Base-by-base conservation (phyloP, 495 filamentous ascomycete species). In the Penicillium psychrofluorescens region DNA sequence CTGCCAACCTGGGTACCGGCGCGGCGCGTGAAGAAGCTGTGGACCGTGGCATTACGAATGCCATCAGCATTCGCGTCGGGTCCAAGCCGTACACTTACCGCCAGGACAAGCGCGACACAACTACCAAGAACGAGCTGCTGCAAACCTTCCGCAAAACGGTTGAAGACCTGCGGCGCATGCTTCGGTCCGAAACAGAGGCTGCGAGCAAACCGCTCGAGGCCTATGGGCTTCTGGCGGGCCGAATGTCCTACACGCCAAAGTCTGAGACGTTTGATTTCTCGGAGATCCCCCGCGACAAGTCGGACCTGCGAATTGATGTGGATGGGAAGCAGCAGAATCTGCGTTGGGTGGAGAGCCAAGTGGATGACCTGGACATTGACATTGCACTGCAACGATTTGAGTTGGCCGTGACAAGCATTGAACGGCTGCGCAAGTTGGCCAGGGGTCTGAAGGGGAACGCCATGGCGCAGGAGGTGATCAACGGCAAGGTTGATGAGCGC, bases 251-350 rank as follows among this genome's bases (percentile, higher is more conserved):
- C 41, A 48, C 53, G 1, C 53, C 58, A 27, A 61, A 59, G 47
- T 40, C 54, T 2, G 65, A 68, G 9, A 72, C 83, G 6, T 80
- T 81, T 2, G 80, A 86, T 36, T 80, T 88, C 48, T 76, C 77
- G 1, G 81, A 86, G 2, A 62, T 82, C 12, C 70, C 88, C 11
- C 84, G 91, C 54, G 84, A 90, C 50, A 70, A 68, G 27, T 70
- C 79, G 0, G 79, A 79, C 37, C 78, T 95, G 63, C 74, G 94
- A 31, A 89, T 99, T 45, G 94, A 96, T 50, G 89, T 96, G 22
- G 92, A 97, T 53, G 92, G 94, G 15, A 91, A 94, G 54, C 90
- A 95, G 52, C 87, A 95, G 59, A 95, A 90, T 53, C 74, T 99
- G 12, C 85, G 92, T 14, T 95, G 87, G 86, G 89, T 97, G 0